Evolutionary conservation across 306 rosid species (phyloP).

Genomic region (Casuarina glauca): DNA sequence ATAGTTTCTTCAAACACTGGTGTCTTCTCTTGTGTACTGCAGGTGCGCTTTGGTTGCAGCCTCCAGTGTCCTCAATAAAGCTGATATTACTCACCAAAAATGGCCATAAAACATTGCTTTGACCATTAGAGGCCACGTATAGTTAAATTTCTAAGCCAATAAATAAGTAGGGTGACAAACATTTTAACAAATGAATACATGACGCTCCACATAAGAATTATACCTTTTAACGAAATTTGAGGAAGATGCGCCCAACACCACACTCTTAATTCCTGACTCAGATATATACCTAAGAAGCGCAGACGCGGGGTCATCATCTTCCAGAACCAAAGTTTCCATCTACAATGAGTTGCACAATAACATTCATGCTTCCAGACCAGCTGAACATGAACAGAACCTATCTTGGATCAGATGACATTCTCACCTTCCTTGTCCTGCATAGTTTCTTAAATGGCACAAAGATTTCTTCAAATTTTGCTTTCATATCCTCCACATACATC

Average conservation of each 20-base stretch:
- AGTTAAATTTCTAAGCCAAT: neutral
- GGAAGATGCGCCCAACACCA: slow-evolving; percentile 69
- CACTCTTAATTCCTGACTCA: slow-evolving; percentile 48
- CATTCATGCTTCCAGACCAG: slow-evolving; percentile 2
- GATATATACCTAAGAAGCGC: slow-evolving; percentile 66
- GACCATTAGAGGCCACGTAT: neutral
- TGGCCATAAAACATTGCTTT: neutral
- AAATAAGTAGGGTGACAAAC: neutral
- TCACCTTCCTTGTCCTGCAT: slow-evolving; percentile 54
- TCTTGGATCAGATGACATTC: slow-evolving; percentile 15
- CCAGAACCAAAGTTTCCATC: slow-evolving; percentile 80
- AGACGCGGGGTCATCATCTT: slow-evolving; percentile 72
- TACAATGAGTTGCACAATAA: slow-evolving; percentile 36
- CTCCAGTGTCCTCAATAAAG: neutral
- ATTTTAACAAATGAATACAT: slow-evolving; percentile 6
- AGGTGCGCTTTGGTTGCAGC: neutral
- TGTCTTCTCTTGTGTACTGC: neutral
- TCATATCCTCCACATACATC: slow-evolving; percentile 59
- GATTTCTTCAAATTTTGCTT: slow-evolving; percentile 55
- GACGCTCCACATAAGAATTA: slow-evolving; percentile 6
- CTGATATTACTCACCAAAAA: neutral
- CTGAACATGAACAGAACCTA: slow-evolving; percentile 22
- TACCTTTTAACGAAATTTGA: slow-evolving; percentile 71
- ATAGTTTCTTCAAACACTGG: neutral
- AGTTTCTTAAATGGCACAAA: slow-evolving; percentile 62